Evolutionary conservation across 805 yeast genomes (phyloP).

Genomic region (Ogataea parapolymorpha): DNA sequence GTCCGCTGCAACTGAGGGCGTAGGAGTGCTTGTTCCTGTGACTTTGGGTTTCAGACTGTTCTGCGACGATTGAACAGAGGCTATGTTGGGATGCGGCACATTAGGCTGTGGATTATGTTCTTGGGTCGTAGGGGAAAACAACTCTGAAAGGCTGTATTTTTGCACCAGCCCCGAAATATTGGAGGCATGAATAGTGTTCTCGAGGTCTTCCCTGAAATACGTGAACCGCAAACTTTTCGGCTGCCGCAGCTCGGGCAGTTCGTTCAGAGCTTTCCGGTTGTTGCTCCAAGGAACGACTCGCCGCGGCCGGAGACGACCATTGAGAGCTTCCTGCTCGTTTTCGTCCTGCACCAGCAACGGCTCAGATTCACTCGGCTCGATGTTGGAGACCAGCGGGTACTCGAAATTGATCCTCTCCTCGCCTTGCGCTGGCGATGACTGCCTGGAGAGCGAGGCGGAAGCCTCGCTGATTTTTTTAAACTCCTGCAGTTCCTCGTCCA

Average conservation of each 20-base stretch:
- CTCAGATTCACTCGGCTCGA: constrained; percentile 29
- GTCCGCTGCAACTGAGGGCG: constrained; percentile 25
- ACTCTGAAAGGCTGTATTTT: constrained; percentile 54
- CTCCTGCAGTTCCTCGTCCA: constrained; percentile 57
- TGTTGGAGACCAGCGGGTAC: constrained; percentile 33
- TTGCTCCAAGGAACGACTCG: constrained; percentile 71
- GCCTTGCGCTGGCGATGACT: constrained; percentile 14
- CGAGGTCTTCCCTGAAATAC: constrained; percentile 85
- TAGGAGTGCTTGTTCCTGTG: constrained; percentile 23
- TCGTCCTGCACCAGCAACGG: constrained; percentile 34
- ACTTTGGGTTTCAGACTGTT: constrained; percentile 11
- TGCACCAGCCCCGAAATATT: constrained; percentile 77
- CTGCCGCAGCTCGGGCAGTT: constrained; percentile 19
- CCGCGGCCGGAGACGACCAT: constrained; percentile 72
- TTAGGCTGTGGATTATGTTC: constrained; percentile 1
- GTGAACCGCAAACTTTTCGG: constrained; percentile 69
- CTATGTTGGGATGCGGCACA: neutral
- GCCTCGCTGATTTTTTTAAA: constrained; percentile 24
- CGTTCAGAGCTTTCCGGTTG: constrained; percentile 24
- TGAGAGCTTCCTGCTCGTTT: constrained; percentile 53
- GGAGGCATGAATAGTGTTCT: constrained; percentile 87
- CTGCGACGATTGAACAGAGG: constrained; percentile 17
- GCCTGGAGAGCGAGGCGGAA: constrained; percentile 26
- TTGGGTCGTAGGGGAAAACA: constrained; percentile 44
- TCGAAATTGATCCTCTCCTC: constrained; percentile 37